Base-by-base conservation (phyloP, 495 filamentous ascomycete genomes). In the Penicillium cinerascens region DNA sequence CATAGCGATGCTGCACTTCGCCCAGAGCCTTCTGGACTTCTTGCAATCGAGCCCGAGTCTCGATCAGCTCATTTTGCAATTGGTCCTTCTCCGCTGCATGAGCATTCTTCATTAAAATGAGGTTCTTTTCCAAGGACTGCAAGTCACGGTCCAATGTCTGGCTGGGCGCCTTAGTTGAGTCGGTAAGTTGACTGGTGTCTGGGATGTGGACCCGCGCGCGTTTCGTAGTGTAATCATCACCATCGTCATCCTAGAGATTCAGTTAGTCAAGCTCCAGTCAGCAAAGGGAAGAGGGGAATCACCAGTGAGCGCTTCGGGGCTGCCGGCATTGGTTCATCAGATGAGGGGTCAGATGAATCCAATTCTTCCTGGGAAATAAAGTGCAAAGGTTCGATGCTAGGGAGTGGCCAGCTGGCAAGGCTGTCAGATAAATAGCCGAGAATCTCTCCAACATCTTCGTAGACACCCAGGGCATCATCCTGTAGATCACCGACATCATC, bases 401-500 rank as follows among this genome's bases (percentile, higher is more conserved):
- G 68, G 6, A 82, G 46, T 23, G 70, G 57, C 78, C 78, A 81
- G 10, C 54, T 50, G 11, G 57, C 40, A 35, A 72, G 59, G 47
- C 65, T 63, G 25, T 77, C 75, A 1, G 62, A 59, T 3, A 71
- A 43, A 10, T 75, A 67, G 25, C 47, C 70, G 8, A 75, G 49
- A 17, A 81, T 69, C 23, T 77, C 70, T 22, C 77, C 70, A 15
- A 70, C 78, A 55, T 76, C 68, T 40, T 75, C 73, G 10, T 64
- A 61, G n/a, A 78, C 64, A 8, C 62, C 62, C 11, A 74, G 61
- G 6, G 77, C 77, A 54, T 77, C 67, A 39, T 76, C 65, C 43
- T 76, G 72, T 4, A 82, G 67, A 43, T 76, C 69, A 15, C 79
- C 79, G 5, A 78, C 75, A 4, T 70, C 64, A 35, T 75, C 61